These are phyloP conservation scores for Aspergillus carbonarius DNA, from an alignment of 2,329 filamentous ascomycete species.

Conservation along the genomic window DNA sequence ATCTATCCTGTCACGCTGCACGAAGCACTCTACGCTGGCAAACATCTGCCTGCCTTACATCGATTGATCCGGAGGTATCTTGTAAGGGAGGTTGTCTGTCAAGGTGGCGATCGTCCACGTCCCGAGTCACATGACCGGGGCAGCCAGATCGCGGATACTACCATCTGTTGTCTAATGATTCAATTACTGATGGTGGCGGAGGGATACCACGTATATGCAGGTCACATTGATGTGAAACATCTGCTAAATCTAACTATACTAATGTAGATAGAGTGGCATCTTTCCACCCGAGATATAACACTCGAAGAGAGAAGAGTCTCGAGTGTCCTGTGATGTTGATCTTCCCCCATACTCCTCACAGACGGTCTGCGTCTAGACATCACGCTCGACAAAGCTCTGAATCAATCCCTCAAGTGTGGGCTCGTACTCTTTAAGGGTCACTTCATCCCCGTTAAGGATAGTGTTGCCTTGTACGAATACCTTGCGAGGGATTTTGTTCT, in stretches of 20 bases:
- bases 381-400: slow-evolving; percentile 70
- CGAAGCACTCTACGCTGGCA: neutral
- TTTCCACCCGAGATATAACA: neutral
- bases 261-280: neutral
- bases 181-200: neutral
- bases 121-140: neutral
- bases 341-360: neutral
- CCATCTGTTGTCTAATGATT: no score
- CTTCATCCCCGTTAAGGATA: slow-evolving; percentile 65
- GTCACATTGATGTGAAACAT: neutral
- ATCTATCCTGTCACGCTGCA: neutral
- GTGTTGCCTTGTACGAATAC: slow-evolving; percentile 95
- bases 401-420: slow-evolving; percentile 77
- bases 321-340: neutral
- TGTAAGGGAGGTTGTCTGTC: neutral
- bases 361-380: slow-evolving; percentile 35
- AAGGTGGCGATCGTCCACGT: neutral
- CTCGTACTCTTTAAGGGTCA: slow-evolving; percentile 82
- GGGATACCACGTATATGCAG: neutral
- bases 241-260: neutral
- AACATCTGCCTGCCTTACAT: neutral
- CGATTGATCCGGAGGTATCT: neutral
- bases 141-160: neutral
- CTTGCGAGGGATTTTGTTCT: slow-evolving; percentile 60
- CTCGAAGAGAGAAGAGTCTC: neutral